Base-by-base conservation (phyloP, 352 stramenopile genomes). In the Pythium apleroticum region DNA sequence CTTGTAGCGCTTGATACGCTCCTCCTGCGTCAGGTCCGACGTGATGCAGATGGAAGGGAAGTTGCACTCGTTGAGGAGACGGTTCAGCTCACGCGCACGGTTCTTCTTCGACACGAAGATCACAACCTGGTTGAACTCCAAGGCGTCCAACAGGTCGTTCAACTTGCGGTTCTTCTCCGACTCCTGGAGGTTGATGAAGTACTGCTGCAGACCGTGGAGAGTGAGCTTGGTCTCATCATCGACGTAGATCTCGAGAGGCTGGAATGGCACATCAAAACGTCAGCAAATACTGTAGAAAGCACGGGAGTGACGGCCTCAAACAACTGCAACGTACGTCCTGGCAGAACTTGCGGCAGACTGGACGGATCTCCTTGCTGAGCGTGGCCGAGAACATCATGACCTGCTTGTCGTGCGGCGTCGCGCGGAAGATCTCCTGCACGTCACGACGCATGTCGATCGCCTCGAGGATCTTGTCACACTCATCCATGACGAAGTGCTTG, bases 71-170 rank as follows among this genome's bases (percentile, higher is more conserved):
- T 98, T 98, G 57, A 99, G 83, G 56, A 99, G 81, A 62, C 95
- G 89, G 78, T 98, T 98, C n/a, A 99, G 85, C 84, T 99, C 96
- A 58, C 96, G 97, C 63, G 95, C 97, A 66, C 97, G 95, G 60
- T 97, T 97, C 65, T 98, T 97, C 87, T 98, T 98, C 57, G 89
- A 98, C 58, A 99, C 95, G 74, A 99, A 99, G 69, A 99, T 98
- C 57, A 99, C 96, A 60, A 99, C 97, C 80, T 99, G 98, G 81
- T 99, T 99, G 87, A 99, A 99, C 75, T 99, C 97, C 22, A 99
- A 84, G 15, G 95, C 95, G 87, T 99, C 98, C 48, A 99, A 78
- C 70, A 99, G 84, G 66, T 99, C 97, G 77, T 98, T 99, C 49
- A 99, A 78, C 89, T 99, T 99, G 66, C 96, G 89, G 76, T 99